phyloP scores from a whole-genome alignment of 352 stramenopile species.

The Phytophthora kernoviae region DNA sequence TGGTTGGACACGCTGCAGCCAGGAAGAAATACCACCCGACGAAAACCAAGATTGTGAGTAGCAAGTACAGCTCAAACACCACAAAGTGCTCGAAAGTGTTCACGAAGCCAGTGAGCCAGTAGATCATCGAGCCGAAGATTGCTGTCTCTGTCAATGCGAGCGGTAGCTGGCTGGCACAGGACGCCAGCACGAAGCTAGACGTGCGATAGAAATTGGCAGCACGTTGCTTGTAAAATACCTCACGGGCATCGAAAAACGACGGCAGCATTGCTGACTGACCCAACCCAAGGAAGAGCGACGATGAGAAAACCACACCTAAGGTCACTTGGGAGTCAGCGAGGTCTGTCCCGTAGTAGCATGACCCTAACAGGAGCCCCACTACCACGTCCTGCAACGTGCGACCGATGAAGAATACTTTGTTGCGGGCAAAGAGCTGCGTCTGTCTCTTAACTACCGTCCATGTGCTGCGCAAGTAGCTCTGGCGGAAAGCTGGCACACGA shows the following conservation, averaged over 20 bases:
- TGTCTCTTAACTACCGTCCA: slow-evolving; percentile 46
- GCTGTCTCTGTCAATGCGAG: slow-evolving; percentile 60
- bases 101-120: slow-evolving; percentile 77
- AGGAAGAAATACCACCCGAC: slow-evolving; percentile 48
- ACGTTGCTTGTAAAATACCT: slow-evolving; percentile 84
- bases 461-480: slow-evolving; percentile 37
- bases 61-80: slow-evolving; percentile 52
- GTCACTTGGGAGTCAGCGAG: slow-evolving; percentile 41
- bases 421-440: slow-evolving; percentile 39
- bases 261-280: slow-evolving; percentile 71
- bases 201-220: slow-evolving; percentile 85
- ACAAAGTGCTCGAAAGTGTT: slow-evolving; percentile 23
- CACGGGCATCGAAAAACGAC: slow-evolving; percentile 62
- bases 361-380: slow-evolving; percentile 46
- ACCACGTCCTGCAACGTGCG: slow-evolving; percentile 40
- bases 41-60: slow-evolving; percentile 56
- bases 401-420: slow-evolving; percentile 41
- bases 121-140: slow-evolving; percentile 80
- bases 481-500: slow-evolving; percentile 43
- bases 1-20: slow-evolving; percentile 31
- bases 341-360: slow-evolving; percentile 45
- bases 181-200: slow-evolving; percentile 74
- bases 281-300: slow-evolving; percentile 76
- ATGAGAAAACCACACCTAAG: slow-evolving; percentile 77
- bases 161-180: slow-evolving; percentile 36